phyloP scores from a whole-genome alignment of 495 filamentous ascomycete species.

The Neurospora sp. region DNA sequence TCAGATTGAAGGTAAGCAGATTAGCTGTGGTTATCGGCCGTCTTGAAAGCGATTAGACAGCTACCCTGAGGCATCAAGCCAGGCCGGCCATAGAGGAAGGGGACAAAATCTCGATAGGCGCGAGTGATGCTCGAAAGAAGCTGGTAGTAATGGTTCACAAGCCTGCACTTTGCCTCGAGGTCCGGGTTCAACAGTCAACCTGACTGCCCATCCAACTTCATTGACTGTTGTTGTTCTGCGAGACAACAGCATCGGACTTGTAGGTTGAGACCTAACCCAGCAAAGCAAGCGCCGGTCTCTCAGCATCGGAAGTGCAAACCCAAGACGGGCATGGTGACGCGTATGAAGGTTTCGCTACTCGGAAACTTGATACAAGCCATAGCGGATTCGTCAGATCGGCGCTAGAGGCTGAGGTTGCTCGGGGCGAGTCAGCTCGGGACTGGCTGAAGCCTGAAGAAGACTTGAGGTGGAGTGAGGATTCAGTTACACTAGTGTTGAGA shows the following conservation, averaged over 20 bases:
- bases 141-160: neutral
- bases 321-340: neutral
- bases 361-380: neutral
- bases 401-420: neutral
- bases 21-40: too few relatives aligned
- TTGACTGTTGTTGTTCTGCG: neutral
- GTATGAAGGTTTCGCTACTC: neutral
- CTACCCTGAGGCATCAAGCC: neutral
- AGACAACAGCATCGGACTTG: neutral
- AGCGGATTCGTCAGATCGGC: neutral
- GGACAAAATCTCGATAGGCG: neutral
- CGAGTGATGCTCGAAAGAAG: neutral
- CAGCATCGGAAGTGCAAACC: neutral
- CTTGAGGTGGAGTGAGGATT: neutral
- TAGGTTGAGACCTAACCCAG: neutral
- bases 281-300: neutral
- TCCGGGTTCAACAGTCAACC: neutral
- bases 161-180: neutral
- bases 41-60: neutral
- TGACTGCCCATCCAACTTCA: neutral
- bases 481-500: neutral
- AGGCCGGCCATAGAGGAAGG: neutral
- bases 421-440: neutral
- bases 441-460: neutral
- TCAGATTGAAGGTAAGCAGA: neutral